Evolutionary conservation across 1,284 basidiomycete genomes (phyloP), one percentile per base, ranked within the genome.

Genomic region (Papiliotrema terrestris): DNA sequence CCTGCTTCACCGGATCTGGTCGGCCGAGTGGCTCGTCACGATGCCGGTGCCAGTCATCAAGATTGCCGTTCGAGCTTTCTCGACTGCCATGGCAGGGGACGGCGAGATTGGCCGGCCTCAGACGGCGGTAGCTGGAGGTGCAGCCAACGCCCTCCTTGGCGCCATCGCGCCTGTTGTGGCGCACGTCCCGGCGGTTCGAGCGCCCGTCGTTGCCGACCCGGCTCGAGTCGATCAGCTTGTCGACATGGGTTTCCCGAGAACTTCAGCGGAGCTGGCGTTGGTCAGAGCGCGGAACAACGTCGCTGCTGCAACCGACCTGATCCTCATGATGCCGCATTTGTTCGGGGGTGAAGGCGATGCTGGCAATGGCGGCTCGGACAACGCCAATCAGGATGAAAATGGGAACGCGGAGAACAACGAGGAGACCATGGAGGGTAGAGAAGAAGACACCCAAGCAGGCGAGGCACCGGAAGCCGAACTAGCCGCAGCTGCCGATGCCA

Each of bases 181-280:
- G 20, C 54, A 39, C 22, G 76, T 79, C 19, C 49, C 19, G 71
- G 81, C 51, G 83, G 38, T 37, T 36, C 57, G 58, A 37, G 49
- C 48, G 15, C 65, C 57, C 20, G 23, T 64, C n/a, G 58, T 83
- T 2, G 84, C 87, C 0, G 88, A 91, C 66, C 88, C 91, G 67
- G 82, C 80, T 53, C 84, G 86, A 29, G 84, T 97, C 45, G 83
- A 84, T 48, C 87, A 91, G 66, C 80, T 98, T 48, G 86, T 86
- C 17, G 95, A 98, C 63, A 98, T 99, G 96, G 96, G 96, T 49
- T 99, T 98, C 78, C 85, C 89, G 25, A 84, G 91, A 9, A 83
- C 83, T 41, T 89, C 91, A 3, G 89, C 89, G 1, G 87, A 90
- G 67, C 83, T 85, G 53, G 95, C 95, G 3, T 79, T 99, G 20